phyloP scores from a whole-genome alignment of 768 basidiomycete genomes.

The Infundibulicybe gibba region DNA sequence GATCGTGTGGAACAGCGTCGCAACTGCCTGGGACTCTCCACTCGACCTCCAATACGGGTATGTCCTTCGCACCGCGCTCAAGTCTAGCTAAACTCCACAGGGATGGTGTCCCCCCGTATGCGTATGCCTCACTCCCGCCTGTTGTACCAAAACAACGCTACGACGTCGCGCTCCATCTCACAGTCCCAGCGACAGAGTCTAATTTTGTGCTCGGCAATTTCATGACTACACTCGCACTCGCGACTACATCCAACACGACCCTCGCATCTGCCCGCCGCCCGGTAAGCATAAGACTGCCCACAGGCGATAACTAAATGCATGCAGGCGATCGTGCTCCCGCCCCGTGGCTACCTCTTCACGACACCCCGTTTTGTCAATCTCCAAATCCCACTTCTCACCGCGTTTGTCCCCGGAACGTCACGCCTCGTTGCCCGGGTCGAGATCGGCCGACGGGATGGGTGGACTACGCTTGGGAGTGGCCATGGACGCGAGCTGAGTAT shows the following conservation, averaged over 20 bases:
- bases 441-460: slow-evolving; percentile 70
- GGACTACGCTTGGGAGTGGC: slow-evolving; percentile 67
- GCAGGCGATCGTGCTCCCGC: slow-evolving; percentile 59
- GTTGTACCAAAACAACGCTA: slow-evolving; percentile 68
- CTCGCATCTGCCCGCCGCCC: slow-evolving; percentile 58
- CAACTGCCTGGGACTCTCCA: slow-evolving; percentile 66
- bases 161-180: slow-evolving; percentile 64
- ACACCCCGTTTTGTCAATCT: slow-evolving; percentile 40
- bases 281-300: slow-evolving; percentile 36
- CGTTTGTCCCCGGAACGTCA: slow-evolving; percentile 46
- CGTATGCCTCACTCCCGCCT: slow-evolving; percentile 44
- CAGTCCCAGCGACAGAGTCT: slow-evolving; percentile 59
- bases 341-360: slow-evolving; percentile 35
- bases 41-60: slow-evolving; percentile 82
- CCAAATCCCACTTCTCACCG: slow-evolving; percentile 53
- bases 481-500: slow-evolving; percentile 74
- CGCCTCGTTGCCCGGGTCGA: slow-evolving; percentile 58
- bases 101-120: slow-evolving; percentile 63
- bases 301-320: neutral
- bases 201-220: slow-evolving; percentile 82
- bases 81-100: slow-evolving; percentile 29
- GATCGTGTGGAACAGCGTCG: slow-evolving; percentile 70
- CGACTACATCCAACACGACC: slow-evolving; percentile 59
- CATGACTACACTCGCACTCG: slow-evolving; percentile 67
- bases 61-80: slow-evolving; percentile 13